These are phyloP conservation scores for Aeschynomene evenia DNA, from an alignment of 306 rosid species.

Conservation along the genomic window DNA sequence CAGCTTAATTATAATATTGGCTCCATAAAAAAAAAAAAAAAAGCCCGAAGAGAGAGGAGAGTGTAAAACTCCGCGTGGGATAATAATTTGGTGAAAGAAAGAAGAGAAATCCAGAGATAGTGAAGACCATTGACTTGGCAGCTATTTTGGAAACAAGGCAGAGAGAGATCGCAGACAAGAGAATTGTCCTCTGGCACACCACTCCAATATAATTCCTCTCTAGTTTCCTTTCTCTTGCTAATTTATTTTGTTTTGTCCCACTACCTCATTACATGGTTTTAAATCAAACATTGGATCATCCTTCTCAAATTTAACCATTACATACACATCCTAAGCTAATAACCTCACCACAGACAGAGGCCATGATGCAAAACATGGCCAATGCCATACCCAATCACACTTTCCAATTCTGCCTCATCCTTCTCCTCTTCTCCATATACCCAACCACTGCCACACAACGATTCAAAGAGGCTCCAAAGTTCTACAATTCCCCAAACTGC, in stretches of 20 bases:
- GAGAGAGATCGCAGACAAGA: constrained; percentile 36
- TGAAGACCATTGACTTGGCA: constrained; percentile 34
- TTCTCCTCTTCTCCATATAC: neutral
- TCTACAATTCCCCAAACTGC: constrained; percentile 75
- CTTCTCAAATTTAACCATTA: neutral
- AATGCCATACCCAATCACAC: neutral
- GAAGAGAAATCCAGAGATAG: neutral
- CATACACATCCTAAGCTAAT: neutral
- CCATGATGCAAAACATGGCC: neutral
- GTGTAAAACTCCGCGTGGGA: neutral
- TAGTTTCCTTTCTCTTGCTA: constrained; percentile 11
- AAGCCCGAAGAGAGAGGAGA: neutral
- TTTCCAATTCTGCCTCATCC: neutral
- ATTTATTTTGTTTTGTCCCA: no score
- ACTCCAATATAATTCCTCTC: neutral
- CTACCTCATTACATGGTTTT: neutral
- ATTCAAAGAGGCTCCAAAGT: constrained; percentile 90
- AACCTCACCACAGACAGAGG: neutral
- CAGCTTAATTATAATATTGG: no score
- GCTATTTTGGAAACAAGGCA: constrained; percentile 30
- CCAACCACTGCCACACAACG: constrained; percentile 23
- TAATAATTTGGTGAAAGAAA: neutral
- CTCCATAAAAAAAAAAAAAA: no score
- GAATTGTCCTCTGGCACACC: neutral
- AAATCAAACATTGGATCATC: neutral